Evolutionary conservation across 2,329 filamentous ascomycete species (phyloP).

Genomic region (Cytospora piceicola): DNA sequence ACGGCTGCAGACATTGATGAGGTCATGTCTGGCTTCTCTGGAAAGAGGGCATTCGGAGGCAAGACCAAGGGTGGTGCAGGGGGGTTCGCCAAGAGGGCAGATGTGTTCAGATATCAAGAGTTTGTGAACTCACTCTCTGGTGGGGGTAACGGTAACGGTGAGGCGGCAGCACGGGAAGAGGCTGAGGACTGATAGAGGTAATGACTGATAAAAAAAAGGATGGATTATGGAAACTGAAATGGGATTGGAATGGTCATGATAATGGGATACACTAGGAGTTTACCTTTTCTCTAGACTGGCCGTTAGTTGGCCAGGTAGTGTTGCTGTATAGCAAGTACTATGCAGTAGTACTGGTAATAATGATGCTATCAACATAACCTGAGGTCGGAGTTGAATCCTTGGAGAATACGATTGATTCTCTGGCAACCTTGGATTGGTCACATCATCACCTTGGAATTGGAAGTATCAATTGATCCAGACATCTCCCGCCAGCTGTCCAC

Average conservation of each 20-base stretch:
- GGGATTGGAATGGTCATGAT: not conserved
- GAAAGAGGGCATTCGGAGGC: slow-evolving; percentile 79
- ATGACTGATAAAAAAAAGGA: slow-evolving; percentile 11
- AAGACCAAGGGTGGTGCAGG: slow-evolving; percentile 58
- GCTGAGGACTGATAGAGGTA: slow-evolving; percentile 32
- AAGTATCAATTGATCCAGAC: too few relatives aligned
- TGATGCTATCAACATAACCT: not conserved
- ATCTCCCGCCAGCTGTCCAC: not conserved
- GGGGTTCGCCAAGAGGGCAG: slow-evolving; percentile 68
- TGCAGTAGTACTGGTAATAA: not conserved
- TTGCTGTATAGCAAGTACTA: not conserved
- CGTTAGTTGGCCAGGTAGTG: not conserved
- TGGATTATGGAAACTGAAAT: not conserved
- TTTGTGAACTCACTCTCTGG: slow-evolving; percentile 73
- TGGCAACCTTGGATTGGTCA: too few relatives aligned
- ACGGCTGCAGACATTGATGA: slow-evolving; percentile 79
- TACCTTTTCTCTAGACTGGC: not conserved
- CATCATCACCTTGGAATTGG: too few relatives aligned
- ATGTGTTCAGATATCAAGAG: slow-evolving; percentile 92
- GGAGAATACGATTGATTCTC: not conserved
- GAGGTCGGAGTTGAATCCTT: not conserved
- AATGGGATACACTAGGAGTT: not conserved
- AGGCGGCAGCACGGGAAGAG: slow-evolving; percentile 31
- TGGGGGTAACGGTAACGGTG: slow-evolving; percentile 49
- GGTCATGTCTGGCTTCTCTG: slow-evolving; percentile 85